Evolutionary conservation across 1,139 yeast genomes (phyloP).

Genomic region (Hemisphaericaspora xylanilytica): DNA sequence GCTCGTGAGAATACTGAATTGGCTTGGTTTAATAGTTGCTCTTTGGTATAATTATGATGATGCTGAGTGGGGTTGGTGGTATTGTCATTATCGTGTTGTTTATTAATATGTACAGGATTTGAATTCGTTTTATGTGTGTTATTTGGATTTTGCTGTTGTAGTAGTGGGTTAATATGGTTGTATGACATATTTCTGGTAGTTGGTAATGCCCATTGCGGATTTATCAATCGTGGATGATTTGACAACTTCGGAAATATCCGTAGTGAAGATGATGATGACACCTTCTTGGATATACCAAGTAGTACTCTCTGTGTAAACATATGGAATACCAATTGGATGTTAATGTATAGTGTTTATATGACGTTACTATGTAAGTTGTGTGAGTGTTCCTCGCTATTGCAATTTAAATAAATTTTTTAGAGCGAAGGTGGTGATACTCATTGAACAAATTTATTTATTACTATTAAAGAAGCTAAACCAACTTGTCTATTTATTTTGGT

Average conservation of each 20-base stretch:
- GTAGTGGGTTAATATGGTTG: background rate
- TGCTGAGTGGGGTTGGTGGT: background rate
- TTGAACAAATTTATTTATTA: too few relatives aligned
- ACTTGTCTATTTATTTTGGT: too few relatives aligned
- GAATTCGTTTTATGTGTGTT: conserved; percentile 1
- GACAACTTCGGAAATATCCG: background rate
- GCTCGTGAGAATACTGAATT: conserved; percentile 49
- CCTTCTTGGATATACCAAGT: background rate
- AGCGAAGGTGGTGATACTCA: too few relatives aligned
- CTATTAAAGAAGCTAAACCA: too few relatives aligned
- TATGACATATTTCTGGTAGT: background rate
- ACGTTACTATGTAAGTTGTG: too few relatives aligned
- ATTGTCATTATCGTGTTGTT: background rate
- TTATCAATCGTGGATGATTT: too few relatives aligned
- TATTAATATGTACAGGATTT: conserved; percentile 3
- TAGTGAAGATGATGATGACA: too few relatives aligned
- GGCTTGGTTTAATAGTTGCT: conserved; percentile 54
- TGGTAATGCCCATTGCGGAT: background rate
- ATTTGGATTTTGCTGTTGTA: conserved; percentile 1
- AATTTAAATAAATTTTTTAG: too few relatives aligned
- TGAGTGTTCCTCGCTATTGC: too few relatives aligned
- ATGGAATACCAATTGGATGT: background rate
- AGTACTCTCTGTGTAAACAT: conserved; percentile 1
- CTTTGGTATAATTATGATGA: conserved; percentile 28
- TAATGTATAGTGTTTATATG: too few relatives aligned